Conservation (phyloP, 2,329 filamentous ascomycete genomes). For the Colletotrichum horii region DNA sequence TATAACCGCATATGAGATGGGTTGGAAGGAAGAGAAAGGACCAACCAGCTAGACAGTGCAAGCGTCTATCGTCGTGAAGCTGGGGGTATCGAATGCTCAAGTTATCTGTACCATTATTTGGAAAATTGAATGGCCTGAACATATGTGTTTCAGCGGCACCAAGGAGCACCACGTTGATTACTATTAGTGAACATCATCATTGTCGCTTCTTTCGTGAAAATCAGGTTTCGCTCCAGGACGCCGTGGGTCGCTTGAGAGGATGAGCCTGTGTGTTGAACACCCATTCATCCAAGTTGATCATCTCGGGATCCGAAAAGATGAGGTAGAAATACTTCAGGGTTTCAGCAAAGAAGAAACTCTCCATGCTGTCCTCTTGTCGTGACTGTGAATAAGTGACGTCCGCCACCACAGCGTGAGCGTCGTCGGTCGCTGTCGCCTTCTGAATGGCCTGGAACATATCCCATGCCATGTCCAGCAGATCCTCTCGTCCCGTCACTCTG, state of each 20-base stretch:
- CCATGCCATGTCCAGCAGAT: constrained; percentile 58
- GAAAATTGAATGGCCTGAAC: background rate
- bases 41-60: background rate
- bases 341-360: constrained; percentile 77
- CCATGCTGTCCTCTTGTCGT: constrained; percentile 44
- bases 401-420: constrained; percentile 52
- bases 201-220: background rate
- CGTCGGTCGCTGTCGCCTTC: constrained; percentile 47
- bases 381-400: constrained; percentile 52
- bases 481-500: constrained; percentile 52
- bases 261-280: constrained; percentile 64
- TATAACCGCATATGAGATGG: background rate
- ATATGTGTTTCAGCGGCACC: background rate
- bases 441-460: constrained; percentile 56
- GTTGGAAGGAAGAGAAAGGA: background rate
- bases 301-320: constrained; percentile 67
- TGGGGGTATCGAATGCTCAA: background rate
- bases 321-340: constrained; percentile 80
- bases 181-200: background rate
- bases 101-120: background rate
- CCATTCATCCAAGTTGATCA: constrained; percentile 71
- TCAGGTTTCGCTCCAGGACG: background rate
- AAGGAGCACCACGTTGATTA: background rate
- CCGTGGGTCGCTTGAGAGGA: constrained; percentile 35
- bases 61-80: background rate